phyloP scores from a whole-genome alignment of 2,329 filamentous ascomycete genomes.

The Trichoderma sp. region DNA sequence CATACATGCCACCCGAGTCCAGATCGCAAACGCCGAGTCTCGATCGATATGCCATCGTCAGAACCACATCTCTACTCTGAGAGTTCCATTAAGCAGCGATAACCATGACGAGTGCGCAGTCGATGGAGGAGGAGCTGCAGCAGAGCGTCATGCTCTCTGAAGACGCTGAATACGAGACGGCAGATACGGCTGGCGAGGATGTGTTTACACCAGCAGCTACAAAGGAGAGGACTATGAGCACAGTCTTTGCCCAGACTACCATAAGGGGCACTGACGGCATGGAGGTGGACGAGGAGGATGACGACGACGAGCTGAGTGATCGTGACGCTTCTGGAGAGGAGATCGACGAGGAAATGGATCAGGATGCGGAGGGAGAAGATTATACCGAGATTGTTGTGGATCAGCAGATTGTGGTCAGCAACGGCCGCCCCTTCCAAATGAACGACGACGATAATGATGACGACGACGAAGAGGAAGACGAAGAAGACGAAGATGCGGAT shows the following conservation, averaged over 20 bases:
- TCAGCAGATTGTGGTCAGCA: constrained; percentile 29
- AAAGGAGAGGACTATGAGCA: background rate
- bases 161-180: constrained; percentile 43
- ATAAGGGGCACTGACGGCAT: background rate
- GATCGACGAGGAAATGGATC: constrained; percentile 36
- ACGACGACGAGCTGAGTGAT: constrained; percentile 39
- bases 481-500: constrained; percentile 31
- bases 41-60: constrained; percentile 33
- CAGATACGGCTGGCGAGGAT: constrained; percentile 34
- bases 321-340: constrained; percentile 43
- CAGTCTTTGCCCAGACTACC: background rate
- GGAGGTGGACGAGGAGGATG: constrained; percentile 29
- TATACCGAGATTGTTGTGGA: constrained; percentile 35
- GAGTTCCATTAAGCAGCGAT: constrained; percentile 29
- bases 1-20: constrained; percentile 29
- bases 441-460: constrained; percentile 23
- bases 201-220: constrained; percentile 27
- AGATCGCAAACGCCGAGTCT: constrained; percentile 25
- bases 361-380: constrained; percentile 41
- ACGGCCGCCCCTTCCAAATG: constrained; percentile 26
- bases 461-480: background rate
- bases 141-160: constrained; percentile 54
- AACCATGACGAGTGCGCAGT: constrained; percentile 51
- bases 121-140: constrained; percentile 58
- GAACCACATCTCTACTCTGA: constrained; percentile 19